Evolutionary conservation across 345 rosid genomes (phyloP).

Genomic region (Geranium brycei): DNA sequence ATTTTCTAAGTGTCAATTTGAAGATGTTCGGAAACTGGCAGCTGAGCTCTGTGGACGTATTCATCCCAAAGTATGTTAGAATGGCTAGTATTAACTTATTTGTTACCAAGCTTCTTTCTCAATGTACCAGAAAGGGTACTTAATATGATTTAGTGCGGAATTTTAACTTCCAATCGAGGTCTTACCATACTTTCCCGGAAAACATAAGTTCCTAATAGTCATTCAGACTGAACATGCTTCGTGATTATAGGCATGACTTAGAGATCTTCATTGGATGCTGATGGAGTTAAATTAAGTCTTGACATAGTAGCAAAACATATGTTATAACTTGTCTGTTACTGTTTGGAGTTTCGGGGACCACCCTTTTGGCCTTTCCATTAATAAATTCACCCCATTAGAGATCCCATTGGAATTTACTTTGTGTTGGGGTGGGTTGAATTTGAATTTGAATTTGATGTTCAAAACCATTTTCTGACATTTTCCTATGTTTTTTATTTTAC

Average conservation of each 20-base stretch:
- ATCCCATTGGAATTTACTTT: too few species aligned
- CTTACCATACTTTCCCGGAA: too few species aligned
- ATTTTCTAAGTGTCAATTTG: constrained; percentile 52
- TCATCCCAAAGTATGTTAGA: constrained; percentile 48
- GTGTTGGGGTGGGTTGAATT: neutral
- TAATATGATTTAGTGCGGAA: too few species aligned
- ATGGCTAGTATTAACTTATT: constrained; percentile 2
- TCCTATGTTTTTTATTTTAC: constrained; percentile 10
- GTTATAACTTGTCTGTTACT: too few species aligned
- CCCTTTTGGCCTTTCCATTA: too few species aligned
- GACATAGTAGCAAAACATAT: too few species aligned
- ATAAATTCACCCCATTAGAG: too few species aligned
- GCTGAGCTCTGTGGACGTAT: constrained; percentile 93
- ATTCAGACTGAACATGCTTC: neutral
- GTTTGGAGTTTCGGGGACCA: too few species aligned
- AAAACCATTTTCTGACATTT: neutral
- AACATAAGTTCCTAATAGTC: too few species aligned
- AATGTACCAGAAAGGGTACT: too few species aligned
- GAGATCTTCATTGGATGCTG: neutral
- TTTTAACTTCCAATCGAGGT: too few species aligned
- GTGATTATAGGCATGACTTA: neutral
- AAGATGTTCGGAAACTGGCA: constrained; percentile 74
- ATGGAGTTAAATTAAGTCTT: neutral
- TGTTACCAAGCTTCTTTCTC: constrained; percentile 8
- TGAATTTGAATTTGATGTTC: neutral